Evolutionary conservation across 2,329 filamentous ascomycete genomes (phyloP).

Genomic region (Lecanicillium sp.): DNA sequence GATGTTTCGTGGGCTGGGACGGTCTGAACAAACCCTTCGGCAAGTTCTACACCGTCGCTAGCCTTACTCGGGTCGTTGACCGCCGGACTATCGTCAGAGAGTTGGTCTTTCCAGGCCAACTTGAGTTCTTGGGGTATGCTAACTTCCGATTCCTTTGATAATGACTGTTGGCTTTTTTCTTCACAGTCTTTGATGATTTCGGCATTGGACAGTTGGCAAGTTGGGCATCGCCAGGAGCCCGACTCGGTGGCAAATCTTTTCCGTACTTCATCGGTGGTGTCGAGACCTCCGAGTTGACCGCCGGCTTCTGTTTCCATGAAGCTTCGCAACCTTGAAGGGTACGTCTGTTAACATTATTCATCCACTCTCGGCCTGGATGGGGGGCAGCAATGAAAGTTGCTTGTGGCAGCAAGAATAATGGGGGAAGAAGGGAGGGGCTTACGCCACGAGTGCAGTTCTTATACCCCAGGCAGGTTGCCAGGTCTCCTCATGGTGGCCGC

Average conservation of each 20-base stretch:
- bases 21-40: constrained; percentile 52
- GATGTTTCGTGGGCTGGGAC: constrained; percentile 18
- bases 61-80: constrained; percentile 29
- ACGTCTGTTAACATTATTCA: background rate
- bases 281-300: constrained; percentile 85
- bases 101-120: constrained; percentile 67
- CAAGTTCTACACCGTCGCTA: constrained; percentile 30
- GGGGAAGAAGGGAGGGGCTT: constrained; percentile 9
- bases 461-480: constrained; percentile 99
- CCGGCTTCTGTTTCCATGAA: constrained; percentile 90
- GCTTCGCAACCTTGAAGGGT: constrained; percentile 50
- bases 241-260: constrained; percentile 62
- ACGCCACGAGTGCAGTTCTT: constrained; percentile 70
- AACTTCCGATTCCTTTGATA: constrained; percentile 30
- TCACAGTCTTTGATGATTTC: constrained; percentile 68
- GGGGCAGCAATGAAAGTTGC: background rate
- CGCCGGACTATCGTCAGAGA: constrained; percentile 31
- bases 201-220: constrained; percentile 62
- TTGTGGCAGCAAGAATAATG: too few species aligned
- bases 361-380: background rate
- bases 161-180: constrained; percentile 33
- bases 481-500: constrained; percentile 92
- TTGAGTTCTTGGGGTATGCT: constrained; percentile 47
- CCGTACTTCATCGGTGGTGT: constrained; percentile 61
- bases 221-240: constrained; percentile 55